These are phyloP conservation scores for Lolium multiflorum DNA, from an alignment of 176 grass and related monocot genomes.

Conservation along the genomic window DNA sequence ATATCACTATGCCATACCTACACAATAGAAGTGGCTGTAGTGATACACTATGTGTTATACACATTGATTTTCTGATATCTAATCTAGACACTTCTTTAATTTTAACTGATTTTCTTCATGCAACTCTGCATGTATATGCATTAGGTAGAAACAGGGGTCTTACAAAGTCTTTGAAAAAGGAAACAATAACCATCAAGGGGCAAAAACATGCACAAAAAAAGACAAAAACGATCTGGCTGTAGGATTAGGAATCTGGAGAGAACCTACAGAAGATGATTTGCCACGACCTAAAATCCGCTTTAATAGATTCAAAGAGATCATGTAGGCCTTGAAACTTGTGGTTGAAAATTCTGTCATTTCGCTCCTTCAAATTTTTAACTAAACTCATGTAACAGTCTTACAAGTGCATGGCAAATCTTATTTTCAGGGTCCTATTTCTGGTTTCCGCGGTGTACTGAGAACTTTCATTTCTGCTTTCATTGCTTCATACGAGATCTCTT, in stretches of 20 bases:
- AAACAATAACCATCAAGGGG: not conserved
- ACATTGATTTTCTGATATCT: no score
- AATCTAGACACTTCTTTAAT: no score
- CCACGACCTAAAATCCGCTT: not conserved
- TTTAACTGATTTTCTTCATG: not conserved
- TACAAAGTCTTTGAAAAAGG: not conserved
- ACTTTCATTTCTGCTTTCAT: constrained; percentile 90
- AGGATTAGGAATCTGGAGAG: not conserved
- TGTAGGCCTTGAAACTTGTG: not conserved
- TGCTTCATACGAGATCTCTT: constrained; percentile 87
- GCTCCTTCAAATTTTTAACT: constrained; percentile 8
- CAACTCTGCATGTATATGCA: not conserved
- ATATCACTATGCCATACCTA: no score
- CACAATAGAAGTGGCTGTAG: no score
- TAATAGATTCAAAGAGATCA: not conserved
- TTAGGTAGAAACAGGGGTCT: not conserved
- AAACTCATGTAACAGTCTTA: constrained; percentile 1
- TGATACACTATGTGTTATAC: no score
- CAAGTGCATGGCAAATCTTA: constrained; percentile 29
- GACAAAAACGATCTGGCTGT: not conserved
- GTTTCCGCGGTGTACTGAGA: constrained; percentile 78
- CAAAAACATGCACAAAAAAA: not conserved
- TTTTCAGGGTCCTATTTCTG: constrained; percentile 93
- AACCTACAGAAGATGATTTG: not conserved
- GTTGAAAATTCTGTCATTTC: not conserved